phyloP scores from a whole-genome alignment of 2,329 filamentous ascomycete genomes.

The Lachnellula arida region DNA sequence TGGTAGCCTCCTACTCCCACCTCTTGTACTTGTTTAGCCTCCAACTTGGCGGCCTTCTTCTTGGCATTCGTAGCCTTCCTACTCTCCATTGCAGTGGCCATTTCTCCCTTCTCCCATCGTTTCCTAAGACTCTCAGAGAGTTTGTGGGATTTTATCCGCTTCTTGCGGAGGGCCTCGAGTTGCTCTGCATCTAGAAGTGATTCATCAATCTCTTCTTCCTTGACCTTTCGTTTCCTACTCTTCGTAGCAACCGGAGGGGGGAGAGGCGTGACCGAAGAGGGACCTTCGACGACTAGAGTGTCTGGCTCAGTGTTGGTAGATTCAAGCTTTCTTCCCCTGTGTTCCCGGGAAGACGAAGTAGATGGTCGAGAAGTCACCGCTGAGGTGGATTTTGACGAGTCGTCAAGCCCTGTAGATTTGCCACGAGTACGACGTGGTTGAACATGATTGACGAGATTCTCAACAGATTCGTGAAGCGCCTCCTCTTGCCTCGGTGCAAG shows the following conservation, averaged over 20 bases:
- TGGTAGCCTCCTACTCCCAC: constrained; percentile 1
- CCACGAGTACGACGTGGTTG: neutral
- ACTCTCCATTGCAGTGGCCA: constrained; percentile 56
- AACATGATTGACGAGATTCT: constrained; percentile 21
- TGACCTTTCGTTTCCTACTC: constrained; percentile 8
- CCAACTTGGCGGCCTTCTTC: constrained; percentile 43
- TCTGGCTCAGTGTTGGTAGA: constrained; percentile 3
- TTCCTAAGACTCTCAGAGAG: constrained; percentile 10
- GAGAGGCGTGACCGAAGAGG: constrained; percentile 2
- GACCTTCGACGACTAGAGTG: neutral
- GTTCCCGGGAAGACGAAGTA: constrained; percentile 2
- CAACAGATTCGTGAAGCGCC: constrained; percentile 24
- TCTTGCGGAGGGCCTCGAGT: constrained; percentile 10
- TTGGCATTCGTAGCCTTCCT: constrained; percentile 55
- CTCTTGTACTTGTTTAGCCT: neutral
- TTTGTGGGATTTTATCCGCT: constrained; percentile 9
- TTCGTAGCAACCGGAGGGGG: neutral
- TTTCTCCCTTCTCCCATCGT: constrained; percentile 57
- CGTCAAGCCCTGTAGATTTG: constrained; percentile 1
- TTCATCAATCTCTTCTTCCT: constrained; percentile 9
- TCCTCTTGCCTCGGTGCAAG: constrained; percentile 22
- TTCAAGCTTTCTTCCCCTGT: constrained; percentile 2
- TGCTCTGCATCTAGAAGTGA: constrained; percentile 2
- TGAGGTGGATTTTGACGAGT: constrained; percentile 2
- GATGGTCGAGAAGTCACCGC: constrained; percentile 5